phyloP scores from a whole-genome alignment of 768 basidiomycete species.

The Chlorophyllum brunneum region DNA sequence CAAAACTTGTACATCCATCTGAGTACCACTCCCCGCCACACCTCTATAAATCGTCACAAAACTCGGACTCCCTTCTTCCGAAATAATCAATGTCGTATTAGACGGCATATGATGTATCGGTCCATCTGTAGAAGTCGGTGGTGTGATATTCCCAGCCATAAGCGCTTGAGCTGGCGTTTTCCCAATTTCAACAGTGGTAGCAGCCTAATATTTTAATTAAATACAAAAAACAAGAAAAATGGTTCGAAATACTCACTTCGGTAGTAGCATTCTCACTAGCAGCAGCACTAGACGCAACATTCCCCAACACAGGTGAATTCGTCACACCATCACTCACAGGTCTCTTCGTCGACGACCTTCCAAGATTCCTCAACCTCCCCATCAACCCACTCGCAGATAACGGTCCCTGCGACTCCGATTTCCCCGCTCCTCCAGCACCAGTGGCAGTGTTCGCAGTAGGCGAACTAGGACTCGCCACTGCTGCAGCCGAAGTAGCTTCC shows the following conservation, averaged over 20 bases:
- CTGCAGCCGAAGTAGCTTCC: conserved; percentile 8
- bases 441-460: background rate
- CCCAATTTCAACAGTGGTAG: conserved; percentile 19
- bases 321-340: conserved; percentile 28
- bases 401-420: conserved; percentile 40
- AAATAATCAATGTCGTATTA: conserved; percentile 66
- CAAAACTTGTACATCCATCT: conserved; percentile 39
- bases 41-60: conserved; percentile 80
- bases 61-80: conserved; percentile 73
- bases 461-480: background rate
- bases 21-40: conserved; percentile 46
- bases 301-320: conserved; percentile 23
- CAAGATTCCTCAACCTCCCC: conserved; percentile 75
- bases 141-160: conserved; percentile 51
- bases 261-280: conserved; percentile 19
- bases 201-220: background rate
- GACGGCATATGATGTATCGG: conserved; percentile 61
- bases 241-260: conserved; percentile 22
- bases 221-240: background rate
- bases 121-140: conserved; percentile 69
- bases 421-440: background rate
- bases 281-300: conserved; percentile 19
- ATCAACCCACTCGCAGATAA: conserved; percentile 64
- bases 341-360: conserved; percentile 48
- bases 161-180: conserved; percentile 54